Base-by-base conservation (phyloP, 1,284 basidiomycete species). In the Apiotrichum sp. region DNA sequence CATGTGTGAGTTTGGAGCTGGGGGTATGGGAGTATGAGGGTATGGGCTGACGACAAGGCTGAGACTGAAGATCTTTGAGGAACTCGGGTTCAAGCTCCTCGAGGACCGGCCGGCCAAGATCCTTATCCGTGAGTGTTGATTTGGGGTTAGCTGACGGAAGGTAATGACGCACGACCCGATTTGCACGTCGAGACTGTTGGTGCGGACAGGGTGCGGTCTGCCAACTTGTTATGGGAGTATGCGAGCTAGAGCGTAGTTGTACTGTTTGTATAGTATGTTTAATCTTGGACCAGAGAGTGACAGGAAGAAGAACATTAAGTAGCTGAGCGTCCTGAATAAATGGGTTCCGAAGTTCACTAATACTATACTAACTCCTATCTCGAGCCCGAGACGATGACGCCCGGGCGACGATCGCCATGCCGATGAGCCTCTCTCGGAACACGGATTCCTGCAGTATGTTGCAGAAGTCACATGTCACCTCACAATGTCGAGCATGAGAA, bases 171-270 rank as follows among this genome's bases (percentile, higher is more conserved):
- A 11, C 67, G 65, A 42, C 59, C 64, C 29, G 73, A 75, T 51
- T 59, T 74, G 2, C 67, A 71, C 57, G 57, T 65, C 4, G 57
- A 72, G 6, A 43, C 64, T 0, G 59, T 71, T 48, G 63, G 58
- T 33, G 54, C 65, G 8, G 62, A 68, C 43, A 64, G 64, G 50
- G 67, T 65, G n/a, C 61, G 66, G 36, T 62, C 59, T 13, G 72
- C 73, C 3, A 74, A 74, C 56, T 40, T 63, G 32, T 62, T 73
- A 9, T 75, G 73, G 73, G 67, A 62, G 36, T 48, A 69, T 46
- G 70, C 71, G 8, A 40, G 53, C 9, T 51, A 33, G 31, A 22
- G 22, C 22, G 45, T 7, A 3, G 29, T 13, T 16, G 40, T 16
- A 41, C 6, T 8, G 22, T 14, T 4, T 34, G 14, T 47, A 11